phyloP scores from a whole-genome alignment of 768 basidiomycete genomes.

The Suillus hirtellus region DNA sequence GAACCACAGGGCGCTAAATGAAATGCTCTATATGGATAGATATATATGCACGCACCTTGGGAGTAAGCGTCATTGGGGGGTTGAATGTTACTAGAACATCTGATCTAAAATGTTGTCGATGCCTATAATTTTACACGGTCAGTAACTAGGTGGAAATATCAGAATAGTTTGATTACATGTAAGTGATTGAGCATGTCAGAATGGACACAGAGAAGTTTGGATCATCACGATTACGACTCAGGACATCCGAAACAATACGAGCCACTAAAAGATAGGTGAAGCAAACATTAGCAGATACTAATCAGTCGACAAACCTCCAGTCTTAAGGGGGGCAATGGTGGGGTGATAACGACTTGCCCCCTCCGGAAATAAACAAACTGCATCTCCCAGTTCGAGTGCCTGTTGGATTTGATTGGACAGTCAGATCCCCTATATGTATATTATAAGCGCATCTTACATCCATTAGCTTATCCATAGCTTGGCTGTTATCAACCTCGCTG shows the following conservation, averaged over 20 bases:
- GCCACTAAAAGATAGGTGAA: constrained; percentile 51
- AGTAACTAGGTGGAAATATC: not conserved
- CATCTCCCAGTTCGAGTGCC: constrained; percentile 77
- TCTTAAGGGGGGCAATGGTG: constrained; percentile 84
- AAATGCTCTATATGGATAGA: not conserved
- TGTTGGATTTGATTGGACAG: constrained; percentile 30
- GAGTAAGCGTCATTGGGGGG: constrained; percentile 62
- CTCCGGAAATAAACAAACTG: constrained; percentile 84
- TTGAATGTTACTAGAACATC: constrained; percentile 87
- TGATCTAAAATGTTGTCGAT: constrained; percentile 83
- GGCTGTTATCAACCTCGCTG: constrained; percentile 60
- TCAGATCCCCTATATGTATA: constrained; percentile 11
- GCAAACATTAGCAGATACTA: not conserved
- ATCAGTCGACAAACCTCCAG: constrained; percentile 60
- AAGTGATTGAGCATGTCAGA: constrained; percentile 79
- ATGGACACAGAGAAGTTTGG: constrained; percentile 73
- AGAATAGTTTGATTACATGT: constrained; percentile 51
- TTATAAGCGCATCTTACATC: constrained; percentile 43
- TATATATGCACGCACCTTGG: constrained; percentile 46
- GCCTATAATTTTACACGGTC: constrained; percentile 45
- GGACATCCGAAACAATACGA: constrained; percentile 74
- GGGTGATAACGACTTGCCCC: constrained; percentile 86
- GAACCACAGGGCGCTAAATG: constrained; percentile 11
- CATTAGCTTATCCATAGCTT: constrained; percentile 67
- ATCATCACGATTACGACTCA: constrained; percentile 67